Evolutionary conservation across 202 grass and related monocot genomes (phyloP), one percentile per base, ranked within the genome.

Genomic region (Hordeum pubiflorum): DNA sequence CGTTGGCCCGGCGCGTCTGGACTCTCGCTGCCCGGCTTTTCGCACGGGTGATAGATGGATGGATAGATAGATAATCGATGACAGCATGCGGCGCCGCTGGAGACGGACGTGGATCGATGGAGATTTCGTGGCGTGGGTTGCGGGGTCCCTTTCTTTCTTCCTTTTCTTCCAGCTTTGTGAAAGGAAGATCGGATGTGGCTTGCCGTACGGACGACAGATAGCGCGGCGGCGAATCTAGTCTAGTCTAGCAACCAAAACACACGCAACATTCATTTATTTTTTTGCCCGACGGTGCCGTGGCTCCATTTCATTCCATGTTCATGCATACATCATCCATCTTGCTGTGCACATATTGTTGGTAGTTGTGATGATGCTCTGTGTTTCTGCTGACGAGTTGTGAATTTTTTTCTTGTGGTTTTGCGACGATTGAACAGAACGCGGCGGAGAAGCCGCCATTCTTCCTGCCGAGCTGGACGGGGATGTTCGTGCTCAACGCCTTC

Each of bases 371-470:
- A n/a, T 3, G 8, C 6, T 56, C 7, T 57, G 3, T 57, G 3
- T 4, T n/a, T 40, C 10, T 43, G 7, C 43, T 78, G 56, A 82
- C 55, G 46, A 12, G n/a, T 37, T 18, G 27, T 29, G 27, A 29
- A 29, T 29, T 29, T 29, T 29, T 37, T 9, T n/a, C 6, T 52
- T 10, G 7, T 67, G 1, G 33, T 2, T 36, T 33, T 84, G 76
- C 67, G 1, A 87, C 67, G 0, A 86, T 6, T 15, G 14, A 50
- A 78, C 96, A 99, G 97, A 96, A 99, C 3, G 97, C 97, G 0
- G 91, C 91, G 18, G 97, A 99, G 89, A 96, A 93, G 91, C 97
- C 92, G 0, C 97, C 97, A 0, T 82, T 82, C 78, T 99, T 99
- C 87, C 72, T 96, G 15, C 90, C 87, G 80, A 96, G 89, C 83